Base-by-base conservation (phyloP, 2,329 filamentous ascomycete genomes). In the Xylogone sp. region DNA sequence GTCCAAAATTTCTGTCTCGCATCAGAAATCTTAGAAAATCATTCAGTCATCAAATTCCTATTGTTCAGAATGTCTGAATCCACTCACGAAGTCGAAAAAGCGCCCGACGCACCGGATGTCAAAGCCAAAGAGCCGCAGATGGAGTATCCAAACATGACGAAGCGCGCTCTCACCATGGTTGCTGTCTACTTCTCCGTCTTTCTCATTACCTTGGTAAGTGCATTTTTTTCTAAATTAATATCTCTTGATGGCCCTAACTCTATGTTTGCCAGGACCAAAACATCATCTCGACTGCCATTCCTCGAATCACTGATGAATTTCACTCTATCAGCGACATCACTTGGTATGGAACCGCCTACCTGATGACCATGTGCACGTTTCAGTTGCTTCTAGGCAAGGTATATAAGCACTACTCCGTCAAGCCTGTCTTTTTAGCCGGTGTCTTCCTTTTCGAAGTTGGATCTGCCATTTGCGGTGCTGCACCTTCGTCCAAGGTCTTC, bases 381-480 rank as follows among this genome's bases (percentile, higher is more conserved):
- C 31, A 50, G 27, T 50, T 50, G 24, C 49, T 58, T 39, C 52
- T 43, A 34, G 60, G 60, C 7, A 60, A 60, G 44, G 49, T 63
- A 13, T 62, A 60, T 27, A 62, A 56, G 24, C 51, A 56, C 42
- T 60, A 42, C 46, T n/a, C 46, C 27, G 48, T 59, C 27, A 62
- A 61, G 53, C 49, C 34, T 20, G 49, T 49, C 29, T 62, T 53
- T 43, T 46, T 62, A 13, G 57, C 68, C 1, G 70, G 75, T 2
- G 68, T 74, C 10, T 67, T 60, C 31, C 63, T 78, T 12, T 81
- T 81, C 62, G 75, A 78, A 60, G 55, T 68, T 2, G 76, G 77
- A 0, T 76, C 72, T 39, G 55, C 79, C 19, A 48, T 80, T 1
- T 73, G 72, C 51, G 78, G 73, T 0, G 54, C 74, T 2, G 71